These are phyloP conservation scores for Pilobolus umbonatus DNA, from an alignment of 192 early-diverging fungal species.

Conservation along the genomic window DNA sequence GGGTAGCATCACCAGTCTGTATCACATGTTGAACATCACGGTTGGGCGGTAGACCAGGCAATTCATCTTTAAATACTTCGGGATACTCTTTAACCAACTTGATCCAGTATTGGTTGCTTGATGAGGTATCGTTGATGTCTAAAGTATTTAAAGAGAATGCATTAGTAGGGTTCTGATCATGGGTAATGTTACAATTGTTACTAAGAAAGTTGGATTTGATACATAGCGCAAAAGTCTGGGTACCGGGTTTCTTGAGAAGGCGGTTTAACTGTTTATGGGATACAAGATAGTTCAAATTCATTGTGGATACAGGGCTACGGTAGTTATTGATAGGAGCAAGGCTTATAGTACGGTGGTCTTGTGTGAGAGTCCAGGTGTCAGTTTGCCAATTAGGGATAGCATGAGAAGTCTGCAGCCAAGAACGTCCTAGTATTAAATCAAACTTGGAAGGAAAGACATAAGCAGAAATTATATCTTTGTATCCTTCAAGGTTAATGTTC, in stretches of 20 bases:
- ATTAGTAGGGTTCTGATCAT: too few relatives aligned
- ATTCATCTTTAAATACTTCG: slow-evolving; percentile 19
- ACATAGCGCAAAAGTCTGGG: background rate
- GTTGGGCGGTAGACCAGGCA: slow-evolving; percentile 24
- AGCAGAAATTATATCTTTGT: background rate
- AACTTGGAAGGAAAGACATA: slow-evolving; percentile 1
- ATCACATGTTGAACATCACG: slow-evolving; percentile 17
- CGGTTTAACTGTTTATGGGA: background rate
- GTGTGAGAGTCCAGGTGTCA: too few relatives aligned
- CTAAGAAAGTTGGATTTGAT: background rate
- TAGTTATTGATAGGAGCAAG: too few relatives aligned
- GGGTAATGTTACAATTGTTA: background rate
- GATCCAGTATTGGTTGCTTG: background rate
- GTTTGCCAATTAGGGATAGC: too few relatives aligned
- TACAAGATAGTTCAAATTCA: background rate
- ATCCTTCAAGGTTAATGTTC: background rate
- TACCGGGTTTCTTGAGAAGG: background rate
- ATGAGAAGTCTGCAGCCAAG: too few relatives aligned
- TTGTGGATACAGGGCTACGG: too few relatives aligned
- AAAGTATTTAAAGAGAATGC: too few relatives aligned
- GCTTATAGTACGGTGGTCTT: too few relatives aligned
- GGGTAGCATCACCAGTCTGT: slow-evolving; percentile 14
- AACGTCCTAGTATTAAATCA: slow-evolving; percentile 4
- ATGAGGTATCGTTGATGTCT: too few relatives aligned
- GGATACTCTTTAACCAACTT: slow-evolving; percentile 9